Percentiles rank a stretch among this genome's conserved stretches.
Evolutionary conservation across 306 rosid species (phyloP).

Genomic region (Trifolium fragiferum): DNA sequence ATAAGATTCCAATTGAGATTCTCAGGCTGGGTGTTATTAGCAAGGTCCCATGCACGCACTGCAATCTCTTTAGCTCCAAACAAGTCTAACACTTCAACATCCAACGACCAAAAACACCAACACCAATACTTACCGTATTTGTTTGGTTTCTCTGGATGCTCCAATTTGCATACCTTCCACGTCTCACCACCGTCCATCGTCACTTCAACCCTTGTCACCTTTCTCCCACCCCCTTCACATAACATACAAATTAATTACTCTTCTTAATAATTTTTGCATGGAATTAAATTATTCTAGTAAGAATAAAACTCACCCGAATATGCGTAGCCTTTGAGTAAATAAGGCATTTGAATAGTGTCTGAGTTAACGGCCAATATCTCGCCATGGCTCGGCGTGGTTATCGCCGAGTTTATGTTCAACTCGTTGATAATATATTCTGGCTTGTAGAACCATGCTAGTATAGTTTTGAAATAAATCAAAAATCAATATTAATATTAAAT

Average conservation of each 20-base stretch:
- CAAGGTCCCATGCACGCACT: constrained; percentile 87
- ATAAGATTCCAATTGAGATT: constrained; percentile 89
- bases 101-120: constrained; percentile 94
- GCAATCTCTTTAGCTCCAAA: constrained; percentile 73
- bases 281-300: background rate
- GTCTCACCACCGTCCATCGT: constrained; percentile 82
- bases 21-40: constrained; percentile 85
- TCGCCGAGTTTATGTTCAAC: constrained; percentile 14
- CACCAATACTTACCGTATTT: constrained; percentile 88
- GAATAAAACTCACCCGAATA: constrained; percentile 23
- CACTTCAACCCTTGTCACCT: constrained; percentile 89
- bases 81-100: constrained; percentile 68
- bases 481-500: background rate
- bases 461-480: background rate
- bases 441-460: constrained; percentile 5
- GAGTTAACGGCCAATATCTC: background rate
- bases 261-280: background rate
- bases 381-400: constrained; percentile 11
- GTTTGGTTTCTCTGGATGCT: constrained; percentile 69
- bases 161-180: constrained; percentile 69
- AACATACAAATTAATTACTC: background rate
- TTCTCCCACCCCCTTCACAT: constrained; percentile 79
- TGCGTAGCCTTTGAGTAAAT: constrained; percentile 26
- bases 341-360: background rate
- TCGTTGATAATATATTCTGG: constrained; percentile 27